Evolutionary conservation across 2,329 filamentous ascomycete species (phyloP).

Genomic region (Colletotrichum agaves): DNA sequence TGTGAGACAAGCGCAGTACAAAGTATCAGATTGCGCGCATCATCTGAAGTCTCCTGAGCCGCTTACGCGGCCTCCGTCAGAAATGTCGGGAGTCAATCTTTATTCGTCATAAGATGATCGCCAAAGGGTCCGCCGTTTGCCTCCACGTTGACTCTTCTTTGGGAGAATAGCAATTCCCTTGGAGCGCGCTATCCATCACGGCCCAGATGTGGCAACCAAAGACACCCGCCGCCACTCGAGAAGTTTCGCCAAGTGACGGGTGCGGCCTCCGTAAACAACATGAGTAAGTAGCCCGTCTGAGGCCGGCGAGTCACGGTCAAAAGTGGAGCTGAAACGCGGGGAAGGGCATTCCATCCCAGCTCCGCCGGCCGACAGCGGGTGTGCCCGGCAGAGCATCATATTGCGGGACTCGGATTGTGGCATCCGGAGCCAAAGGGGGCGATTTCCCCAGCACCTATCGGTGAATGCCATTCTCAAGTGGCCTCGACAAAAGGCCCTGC

Average conservation of each 20-base stretch:
- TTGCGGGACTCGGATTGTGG: background rate
- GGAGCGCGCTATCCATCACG: background rate
- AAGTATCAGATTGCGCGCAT: background rate
- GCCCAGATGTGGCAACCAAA: background rate
- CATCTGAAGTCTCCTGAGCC: background rate
- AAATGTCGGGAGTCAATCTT: no score
- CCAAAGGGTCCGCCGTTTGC: slow-evolving; percentile 10
- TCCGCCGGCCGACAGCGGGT: slow-evolving; percentile 20
- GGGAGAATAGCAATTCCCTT: background rate
- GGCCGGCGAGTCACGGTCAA: slow-evolving; percentile 15
- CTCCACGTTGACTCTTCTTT: background rate
- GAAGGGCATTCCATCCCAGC: slow-evolving; percentile 3
- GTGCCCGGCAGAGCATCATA: slow-evolving; percentile 12
- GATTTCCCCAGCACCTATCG: background rate
- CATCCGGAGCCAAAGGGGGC: background rate
- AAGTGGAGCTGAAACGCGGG: slow-evolving; percentile 26
- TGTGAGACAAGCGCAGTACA: background rate
- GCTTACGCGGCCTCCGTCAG: background rate
- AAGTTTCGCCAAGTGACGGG: background rate
- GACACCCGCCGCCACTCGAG: background rate
- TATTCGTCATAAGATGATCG: background rate
- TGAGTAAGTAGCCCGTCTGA: slow-evolving; percentile 7
- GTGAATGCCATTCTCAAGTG: slow-evolving; percentile 14
- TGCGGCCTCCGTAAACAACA: slow-evolving; percentile 1
- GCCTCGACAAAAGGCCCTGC: slow-evolving; percentile 33